These are phyloP conservation scores for Syzygium grande DNA, from an alignment of 345 rosid genomes.

Conservation along the genomic window DNA sequence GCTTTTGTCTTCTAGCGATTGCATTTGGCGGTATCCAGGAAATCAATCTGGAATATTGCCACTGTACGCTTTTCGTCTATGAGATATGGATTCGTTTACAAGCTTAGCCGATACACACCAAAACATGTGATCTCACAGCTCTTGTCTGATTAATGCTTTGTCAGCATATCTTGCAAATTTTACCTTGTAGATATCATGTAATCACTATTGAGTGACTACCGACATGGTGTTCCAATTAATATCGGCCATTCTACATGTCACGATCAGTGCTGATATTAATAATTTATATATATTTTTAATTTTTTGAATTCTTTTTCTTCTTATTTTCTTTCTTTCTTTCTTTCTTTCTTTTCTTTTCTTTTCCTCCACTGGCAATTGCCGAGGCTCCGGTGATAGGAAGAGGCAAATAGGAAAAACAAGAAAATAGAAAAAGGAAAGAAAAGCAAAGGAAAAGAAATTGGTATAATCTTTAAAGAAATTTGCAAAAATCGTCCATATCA, in stretches of 20 bases:
- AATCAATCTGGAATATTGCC: background rate
- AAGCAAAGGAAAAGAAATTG: background rate
- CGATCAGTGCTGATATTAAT: too few relatives aligned
- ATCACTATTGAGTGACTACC: background rate
- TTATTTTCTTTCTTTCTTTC: too few relatives aligned
- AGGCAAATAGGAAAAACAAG: too few relatives aligned
- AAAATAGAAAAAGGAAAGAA: background rate
- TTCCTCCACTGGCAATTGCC: too few relatives aligned
- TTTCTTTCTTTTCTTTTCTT: too few relatives aligned
- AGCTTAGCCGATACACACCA: background rate
- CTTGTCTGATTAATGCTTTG: background rate
- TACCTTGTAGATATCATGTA: background rate
- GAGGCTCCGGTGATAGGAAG: too few relatives aligned
- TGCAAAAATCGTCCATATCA: background rate
- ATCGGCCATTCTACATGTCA: too few relatives aligned
- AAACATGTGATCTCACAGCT: background rate
- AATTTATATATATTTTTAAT: too few relatives aligned
- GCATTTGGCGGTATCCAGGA: background rate
- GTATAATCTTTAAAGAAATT: background rate
- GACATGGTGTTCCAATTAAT: too few relatives aligned
- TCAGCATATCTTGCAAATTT: background rate
- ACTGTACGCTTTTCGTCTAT: background rate
- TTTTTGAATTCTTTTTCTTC: too few relatives aligned
- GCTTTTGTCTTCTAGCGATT: background rate
- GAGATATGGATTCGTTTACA: background rate